Percentiles rank a stretch among this genome's conserved stretches.
Conservation (phyloP, 495 filamentous ascomycete species). For the Podospora tetraspora region DNA sequence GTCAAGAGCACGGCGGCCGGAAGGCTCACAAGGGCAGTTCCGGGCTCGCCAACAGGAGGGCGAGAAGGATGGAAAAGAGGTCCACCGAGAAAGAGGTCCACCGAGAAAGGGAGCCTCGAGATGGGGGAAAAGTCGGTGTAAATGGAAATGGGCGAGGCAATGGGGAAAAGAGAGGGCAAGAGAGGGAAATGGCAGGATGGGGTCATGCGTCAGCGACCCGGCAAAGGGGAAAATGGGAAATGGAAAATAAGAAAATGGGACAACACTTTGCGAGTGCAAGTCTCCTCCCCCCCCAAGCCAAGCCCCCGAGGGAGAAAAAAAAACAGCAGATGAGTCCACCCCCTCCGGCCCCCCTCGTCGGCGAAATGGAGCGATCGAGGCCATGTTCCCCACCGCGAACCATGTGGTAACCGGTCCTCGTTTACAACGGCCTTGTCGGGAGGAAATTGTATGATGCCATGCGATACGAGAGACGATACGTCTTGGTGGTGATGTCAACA, state of each 20-base stretch:
- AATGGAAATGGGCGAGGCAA: not conserved
- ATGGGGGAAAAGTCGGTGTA: conserved; percentile 9
- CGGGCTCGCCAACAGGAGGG: not conserved
- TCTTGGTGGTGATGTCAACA: not conserved
- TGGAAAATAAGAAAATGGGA: not conserved
- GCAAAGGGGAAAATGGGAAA: not conserved
- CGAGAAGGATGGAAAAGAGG: not conserved
- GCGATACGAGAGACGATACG: not conserved
- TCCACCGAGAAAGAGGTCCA: not conserved
- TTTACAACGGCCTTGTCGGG: not conserved
- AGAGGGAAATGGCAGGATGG: not conserved
- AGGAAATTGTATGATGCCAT: not conserved
- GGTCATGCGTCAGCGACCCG: conserved; percentile 12
- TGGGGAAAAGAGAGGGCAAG: not conserved
- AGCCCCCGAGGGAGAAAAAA: not conserved
- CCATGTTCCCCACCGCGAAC: not conserved
- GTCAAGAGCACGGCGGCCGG: not conserved
- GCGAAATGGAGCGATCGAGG: not conserved
- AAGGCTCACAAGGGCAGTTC: not conserved
- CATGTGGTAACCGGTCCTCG: not conserved
- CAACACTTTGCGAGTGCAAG: not conserved
- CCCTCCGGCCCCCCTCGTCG: not conserved
- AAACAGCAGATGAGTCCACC: not conserved
- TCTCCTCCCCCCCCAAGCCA: not conserved
- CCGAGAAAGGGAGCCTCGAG: not conserved